These are phyloP conservation scores for Brassica nigra DNA, from an alignment of 345 rosid genomes.

Conservation along the genomic window DNA sequence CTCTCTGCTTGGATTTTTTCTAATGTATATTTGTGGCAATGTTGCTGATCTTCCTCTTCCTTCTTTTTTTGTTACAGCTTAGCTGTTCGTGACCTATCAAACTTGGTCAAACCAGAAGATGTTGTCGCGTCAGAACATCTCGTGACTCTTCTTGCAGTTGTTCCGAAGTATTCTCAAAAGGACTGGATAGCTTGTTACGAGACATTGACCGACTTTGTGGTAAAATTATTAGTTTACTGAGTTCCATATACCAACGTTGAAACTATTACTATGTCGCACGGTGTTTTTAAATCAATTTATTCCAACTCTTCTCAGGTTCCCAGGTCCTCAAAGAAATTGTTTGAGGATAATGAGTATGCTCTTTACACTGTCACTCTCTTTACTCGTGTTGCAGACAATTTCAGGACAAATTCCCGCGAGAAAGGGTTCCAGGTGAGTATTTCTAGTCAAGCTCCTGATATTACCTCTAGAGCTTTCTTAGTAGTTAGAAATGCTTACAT, in stretches of 20 bases:
- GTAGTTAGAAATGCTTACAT: background rate
- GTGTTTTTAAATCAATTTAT: conserved; percentile 3
- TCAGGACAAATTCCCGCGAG: conserved; percentile 75
- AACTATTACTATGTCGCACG: background rate
- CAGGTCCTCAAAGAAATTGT: conserved; percentile 84
- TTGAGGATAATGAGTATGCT: conserved; percentile 98
- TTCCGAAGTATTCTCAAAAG: conserved; percentile 97
- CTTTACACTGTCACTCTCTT: conserved; percentile 88
- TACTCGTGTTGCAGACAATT: conserved; percentile 91
- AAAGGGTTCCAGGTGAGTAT: conserved; percentile 89
- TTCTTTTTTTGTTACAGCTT: conserved; percentile 55
- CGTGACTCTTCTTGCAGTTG: conserved; percentile 77
- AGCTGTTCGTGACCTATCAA: conserved; percentile 98
- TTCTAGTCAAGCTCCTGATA: conserved; percentile 19
- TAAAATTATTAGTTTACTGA: conserved; percentile 39
- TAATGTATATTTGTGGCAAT: background rate
- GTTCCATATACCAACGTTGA: background rate
- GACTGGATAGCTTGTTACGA: conserved; percentile 96
- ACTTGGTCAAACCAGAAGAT: conserved; percentile 90
- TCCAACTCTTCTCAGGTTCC: conserved; percentile 69
- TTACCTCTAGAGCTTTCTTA: background rate
- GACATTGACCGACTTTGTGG: conserved; percentile 91
- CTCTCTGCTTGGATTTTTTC: background rate
- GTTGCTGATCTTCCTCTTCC: conserved; percentile 23
- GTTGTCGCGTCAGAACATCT: conserved; percentile 82